These are phyloP conservation scores for Heliophila coronopifolia DNA, from an alignment of 441 rosid genomes.

Conservation along the genomic window DNA sequence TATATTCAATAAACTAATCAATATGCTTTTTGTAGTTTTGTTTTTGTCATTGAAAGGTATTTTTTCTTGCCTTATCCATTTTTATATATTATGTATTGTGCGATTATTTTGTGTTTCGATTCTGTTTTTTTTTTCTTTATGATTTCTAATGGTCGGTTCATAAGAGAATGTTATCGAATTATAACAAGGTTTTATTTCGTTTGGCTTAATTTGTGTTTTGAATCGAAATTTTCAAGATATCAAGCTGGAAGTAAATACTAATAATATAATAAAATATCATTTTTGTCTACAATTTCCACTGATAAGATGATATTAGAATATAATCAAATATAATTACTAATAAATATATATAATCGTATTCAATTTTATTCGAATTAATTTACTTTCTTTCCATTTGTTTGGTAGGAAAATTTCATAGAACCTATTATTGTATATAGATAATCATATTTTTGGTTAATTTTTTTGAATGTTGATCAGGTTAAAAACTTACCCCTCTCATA, in stretches of 20 bases:
- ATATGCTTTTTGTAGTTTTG: no score
- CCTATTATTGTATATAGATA: neutral
- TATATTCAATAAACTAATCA: neutral
- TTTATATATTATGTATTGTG: neutral
- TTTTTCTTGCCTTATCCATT: neutral
- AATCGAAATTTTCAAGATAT: neutral
- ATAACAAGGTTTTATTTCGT: neutral
- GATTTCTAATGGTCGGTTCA: no score
- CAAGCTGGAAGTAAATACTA: neutral
- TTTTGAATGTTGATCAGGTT: neutral
- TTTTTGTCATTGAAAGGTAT: neutral
- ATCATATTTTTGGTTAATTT: neutral
- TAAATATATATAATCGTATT: neutral
- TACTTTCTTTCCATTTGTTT: neutral
- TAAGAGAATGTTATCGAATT: neutral
- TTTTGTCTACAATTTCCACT: no score
- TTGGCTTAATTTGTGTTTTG: neutral
- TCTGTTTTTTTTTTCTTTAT: no score
- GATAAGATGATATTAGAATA: no score
- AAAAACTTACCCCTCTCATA: neutral
- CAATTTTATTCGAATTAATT: neutral
- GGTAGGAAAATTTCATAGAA: neutral
- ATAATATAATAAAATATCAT: no score
- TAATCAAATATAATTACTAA: neutral
- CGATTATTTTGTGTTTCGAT: neutral